phyloP scores from a whole-genome alignment of 805 yeast genomes.

The Wickerhamiella spandovensis region DNA sequence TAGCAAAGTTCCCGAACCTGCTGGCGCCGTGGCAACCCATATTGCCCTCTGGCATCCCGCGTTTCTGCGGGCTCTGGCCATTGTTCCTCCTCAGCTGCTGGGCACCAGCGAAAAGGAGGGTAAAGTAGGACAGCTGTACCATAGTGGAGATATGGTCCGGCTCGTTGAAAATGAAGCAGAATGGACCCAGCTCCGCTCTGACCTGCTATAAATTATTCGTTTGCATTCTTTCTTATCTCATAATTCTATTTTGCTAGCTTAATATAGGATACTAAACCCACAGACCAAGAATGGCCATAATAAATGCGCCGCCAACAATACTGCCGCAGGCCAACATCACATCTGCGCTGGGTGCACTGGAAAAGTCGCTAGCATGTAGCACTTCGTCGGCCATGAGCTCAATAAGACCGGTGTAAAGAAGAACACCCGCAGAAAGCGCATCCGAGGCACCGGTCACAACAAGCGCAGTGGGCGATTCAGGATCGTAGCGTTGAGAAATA shows the following conservation, averaged over 20 bases:
- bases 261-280: conserved; percentile 37
- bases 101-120: conserved; percentile 15
- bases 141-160: background rate
- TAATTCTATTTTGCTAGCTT: background rate
- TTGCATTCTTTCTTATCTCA: background rate
- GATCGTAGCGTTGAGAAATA: conserved; percentile 44
- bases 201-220: background rate
- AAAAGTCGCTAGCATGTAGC: conserved; percentile 30
- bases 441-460: conserved; percentile 64
- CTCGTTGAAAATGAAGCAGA: background rate
- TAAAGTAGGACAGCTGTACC: background rate
- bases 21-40: conserved; percentile 43
- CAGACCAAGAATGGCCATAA: conserved; percentile 51
- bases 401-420: conserved; percentile 63
- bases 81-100: conserved; percentile 45
- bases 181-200: background rate
- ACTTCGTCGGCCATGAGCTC: conserved; percentile 74
- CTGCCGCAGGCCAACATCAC: conserved; percentile 17
- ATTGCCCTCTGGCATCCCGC: conserved; percentile 83
- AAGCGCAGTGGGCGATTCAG: conserved; percentile 39
- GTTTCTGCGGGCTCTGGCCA: conserved; percentile 48
- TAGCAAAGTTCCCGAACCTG: conserved; percentile 29
- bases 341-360: conserved; percentile 11
- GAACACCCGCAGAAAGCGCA: conserved; percentile 63
- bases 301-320: conserved; percentile 39